These are phyloP conservation scores for Alloteropsis angusta DNA, from an alignment of 202 grass and related monocot species.

Conservation along the genomic window DNA sequence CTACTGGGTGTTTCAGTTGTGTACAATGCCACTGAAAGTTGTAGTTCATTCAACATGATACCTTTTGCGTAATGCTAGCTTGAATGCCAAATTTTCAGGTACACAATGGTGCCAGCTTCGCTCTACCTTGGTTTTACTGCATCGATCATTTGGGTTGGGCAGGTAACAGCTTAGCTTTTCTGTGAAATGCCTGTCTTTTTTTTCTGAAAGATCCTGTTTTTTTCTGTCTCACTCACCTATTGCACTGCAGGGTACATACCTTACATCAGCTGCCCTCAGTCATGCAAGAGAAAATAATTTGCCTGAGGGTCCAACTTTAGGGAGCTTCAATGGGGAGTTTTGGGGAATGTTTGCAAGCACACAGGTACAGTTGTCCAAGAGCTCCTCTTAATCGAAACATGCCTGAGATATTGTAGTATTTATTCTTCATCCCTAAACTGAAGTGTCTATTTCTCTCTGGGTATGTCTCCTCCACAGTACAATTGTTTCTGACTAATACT, in stretches of 20 bases:
- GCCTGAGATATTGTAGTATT: not conserved
- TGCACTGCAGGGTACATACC: conserved; percentile 79
- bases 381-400: not conserved
- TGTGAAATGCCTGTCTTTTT: not conserved
- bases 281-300: conserved; percentile 69
- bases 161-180: conserved; percentile 34
- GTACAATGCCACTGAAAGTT: not conserved
- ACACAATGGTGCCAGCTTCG: conserved; percentile 80
- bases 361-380: conserved; percentile 34
- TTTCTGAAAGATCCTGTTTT: too few species aligned
- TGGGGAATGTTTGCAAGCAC: conserved; percentile 67
- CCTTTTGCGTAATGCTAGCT: conserved; percentile 1
- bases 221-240: not conserved
- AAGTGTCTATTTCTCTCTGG: not conserved
- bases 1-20: not conserved
- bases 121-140: conserved; percentile 77
- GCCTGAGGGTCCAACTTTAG: conserved; percentile 52
- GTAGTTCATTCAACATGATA: not conserved
- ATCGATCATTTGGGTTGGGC: conserved; percentile 81
- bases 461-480: not conserved
- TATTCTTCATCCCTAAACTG: not conserved
- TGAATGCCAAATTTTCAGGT: conserved; percentile 37
- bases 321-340: conserved; percentile 82
- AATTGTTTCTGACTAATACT: not conserved
- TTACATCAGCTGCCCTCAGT: conserved; percentile 62